Percentiles rank a stretch among this genome's conserved stretches.
phyloP scores from a whole-genome alignment of 176 grass and related monocot species.

The Triticum aestivum region DNA sequence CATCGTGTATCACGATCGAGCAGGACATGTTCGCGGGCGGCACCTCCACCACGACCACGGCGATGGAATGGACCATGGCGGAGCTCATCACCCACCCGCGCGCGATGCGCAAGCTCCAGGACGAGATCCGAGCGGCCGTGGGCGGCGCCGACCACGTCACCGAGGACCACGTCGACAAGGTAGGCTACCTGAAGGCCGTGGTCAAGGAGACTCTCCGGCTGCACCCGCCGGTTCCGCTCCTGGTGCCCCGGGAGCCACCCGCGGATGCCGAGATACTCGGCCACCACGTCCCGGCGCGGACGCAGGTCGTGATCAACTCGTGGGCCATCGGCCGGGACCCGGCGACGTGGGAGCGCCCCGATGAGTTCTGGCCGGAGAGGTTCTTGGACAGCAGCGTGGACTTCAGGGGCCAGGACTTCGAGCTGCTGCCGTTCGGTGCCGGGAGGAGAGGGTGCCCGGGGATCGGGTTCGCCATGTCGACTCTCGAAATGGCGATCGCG shows the following conservation, averaged over 20 bases:
- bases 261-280: slow-evolving; percentile 17
- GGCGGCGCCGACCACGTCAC: neutral
- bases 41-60: neutral
- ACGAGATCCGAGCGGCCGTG: slow-evolving; percentile 20
- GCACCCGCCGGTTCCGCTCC: neutral
- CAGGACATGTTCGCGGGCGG: slow-evolving; percentile 15
- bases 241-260: slow-evolving; percentile 27
- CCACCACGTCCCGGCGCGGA: neutral
- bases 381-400: slow-evolving; percentile 28
- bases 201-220: slow-evolving; percentile 21
- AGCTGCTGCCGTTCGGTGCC: slow-evolving; percentile 37
- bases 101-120: slow-evolving; percentile 29
- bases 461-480: neutral
- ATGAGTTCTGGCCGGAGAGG: slow-evolving; percentile 41
- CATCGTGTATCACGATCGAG: neutral
- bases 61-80: slow-evolving; percentile 27
- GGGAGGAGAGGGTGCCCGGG: slow-evolving; percentile 39
- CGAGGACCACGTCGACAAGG: slow-evolving; percentile 1
- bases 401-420: slow-evolving; percentile 34
- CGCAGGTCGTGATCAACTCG: slow-evolving; percentile 17
- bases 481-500: slow-evolving; percentile 9
- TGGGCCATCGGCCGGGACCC: slow-evolving; percentile 32
- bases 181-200: slow-evolving; percentile 25
- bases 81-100: slow-evolving; percentile 18
- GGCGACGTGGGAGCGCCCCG: slow-evolving; percentile 30